Percentiles rank a stretch among this genome's conserved stretches.
Conservation (phyloP, 768 basidiomycete genomes). For the Suillus occidentalis region DNA sequence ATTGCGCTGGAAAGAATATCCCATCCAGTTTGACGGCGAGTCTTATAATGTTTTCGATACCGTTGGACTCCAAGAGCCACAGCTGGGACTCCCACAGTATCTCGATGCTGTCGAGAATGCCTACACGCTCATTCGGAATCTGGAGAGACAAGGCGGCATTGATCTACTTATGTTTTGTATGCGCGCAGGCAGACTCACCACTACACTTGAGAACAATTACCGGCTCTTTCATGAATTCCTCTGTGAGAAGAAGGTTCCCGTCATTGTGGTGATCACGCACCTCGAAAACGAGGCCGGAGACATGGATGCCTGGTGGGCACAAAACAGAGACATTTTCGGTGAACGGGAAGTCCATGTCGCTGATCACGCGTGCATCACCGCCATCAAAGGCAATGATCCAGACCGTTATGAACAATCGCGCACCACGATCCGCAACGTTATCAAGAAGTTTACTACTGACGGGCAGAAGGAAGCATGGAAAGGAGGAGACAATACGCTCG, state of each 20-base stretch:
- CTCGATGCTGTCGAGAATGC: slow-evolving; percentile 29
- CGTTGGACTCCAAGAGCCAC: slow-evolving; percentile 34
- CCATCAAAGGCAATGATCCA: slow-evolving; percentile 21
- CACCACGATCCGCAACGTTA: slow-evolving; percentile 18
- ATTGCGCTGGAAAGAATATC: slow-evolving; percentile 30
- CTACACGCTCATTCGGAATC: slow-evolving; percentile 32
- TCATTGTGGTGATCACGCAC: slow-evolving; percentile 38
- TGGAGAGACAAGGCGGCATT: slow-evolving; percentile 35
- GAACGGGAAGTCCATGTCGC: slow-evolving; percentile 26
- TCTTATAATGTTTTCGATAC: slow-evolving; percentile 33
- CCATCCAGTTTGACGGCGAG: slow-evolving; percentile 20
- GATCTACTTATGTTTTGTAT: slow-evolving; percentile 41
- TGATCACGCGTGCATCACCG: slow-evolving; percentile 43
- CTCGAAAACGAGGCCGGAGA: slow-evolving; percentile 34
- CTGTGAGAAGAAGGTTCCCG: slow-evolving; percentile 38
- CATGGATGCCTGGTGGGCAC: slow-evolving; percentile 40
- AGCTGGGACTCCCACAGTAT: slow-evolving; percentile 25
- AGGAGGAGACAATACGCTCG: slow-evolving; percentile 12
- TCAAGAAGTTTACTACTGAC: slow-evolving; percentile 23
- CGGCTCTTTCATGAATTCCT: slow-evolving; percentile 39
- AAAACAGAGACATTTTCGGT: slow-evolving; percentile 33
- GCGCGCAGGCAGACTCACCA: slow-evolving; percentile 39
- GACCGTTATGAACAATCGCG: slow-evolving; percentile 29
- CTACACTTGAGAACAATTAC: slow-evolving; percentile 38
- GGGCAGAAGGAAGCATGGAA: slow-evolving; percentile 27